These are phyloP conservation scores for Sphaerobolus stellatus DNA, from an alignment of 1,284 basidiomycete species.

Conservation along the genomic window DNA sequence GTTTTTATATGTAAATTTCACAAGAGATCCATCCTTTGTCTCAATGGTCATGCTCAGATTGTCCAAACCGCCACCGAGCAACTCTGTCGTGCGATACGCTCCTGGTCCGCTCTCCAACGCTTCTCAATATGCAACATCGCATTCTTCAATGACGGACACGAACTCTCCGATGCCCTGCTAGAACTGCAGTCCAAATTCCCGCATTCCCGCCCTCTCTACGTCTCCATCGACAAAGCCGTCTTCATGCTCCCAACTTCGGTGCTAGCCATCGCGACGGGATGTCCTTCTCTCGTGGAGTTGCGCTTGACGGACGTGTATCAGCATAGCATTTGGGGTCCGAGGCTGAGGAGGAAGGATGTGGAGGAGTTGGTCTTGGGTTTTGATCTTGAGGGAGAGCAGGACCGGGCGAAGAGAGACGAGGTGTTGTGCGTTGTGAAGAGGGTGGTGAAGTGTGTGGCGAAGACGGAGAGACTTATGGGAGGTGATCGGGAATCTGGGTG, in stretches of 20 bases:
- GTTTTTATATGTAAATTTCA: background rate
- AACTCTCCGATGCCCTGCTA: background rate
- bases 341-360: constrained; percentile 41
- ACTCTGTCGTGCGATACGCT: constrained; percentile 44
- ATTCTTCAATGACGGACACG: constrained; percentile 18
- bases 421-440: constrained; percentile 34
- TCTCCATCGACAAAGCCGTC: constrained; percentile 51
- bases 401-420: constrained; percentile 13
- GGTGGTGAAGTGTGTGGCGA: constrained; percentile 50
- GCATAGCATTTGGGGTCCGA: constrained; percentile 56
- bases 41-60: constrained; percentile 36
- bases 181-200: background rate
- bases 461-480: constrained; percentile 54
- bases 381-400: constrained; percentile 7
- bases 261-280: constrained; percentile 33
- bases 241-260: constrained; percentile 40
- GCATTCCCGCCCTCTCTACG: constrained; percentile 39
- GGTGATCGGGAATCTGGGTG: constrained; percentile 49
- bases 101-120: constrained; percentile 45
- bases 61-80: constrained; percentile 42
- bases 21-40: background rate
- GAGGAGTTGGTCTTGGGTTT: constrained; percentile 32
- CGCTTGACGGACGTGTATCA: constrained; percentile 53
- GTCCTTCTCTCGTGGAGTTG: constrained; percentile 35
- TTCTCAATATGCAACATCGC: constrained; percentile 49